Evolutionary conservation across 306 rosid genomes (phyloP), one percentile per base, ranked within the genome.

Genomic region (Purshia tridentata): DNA sequence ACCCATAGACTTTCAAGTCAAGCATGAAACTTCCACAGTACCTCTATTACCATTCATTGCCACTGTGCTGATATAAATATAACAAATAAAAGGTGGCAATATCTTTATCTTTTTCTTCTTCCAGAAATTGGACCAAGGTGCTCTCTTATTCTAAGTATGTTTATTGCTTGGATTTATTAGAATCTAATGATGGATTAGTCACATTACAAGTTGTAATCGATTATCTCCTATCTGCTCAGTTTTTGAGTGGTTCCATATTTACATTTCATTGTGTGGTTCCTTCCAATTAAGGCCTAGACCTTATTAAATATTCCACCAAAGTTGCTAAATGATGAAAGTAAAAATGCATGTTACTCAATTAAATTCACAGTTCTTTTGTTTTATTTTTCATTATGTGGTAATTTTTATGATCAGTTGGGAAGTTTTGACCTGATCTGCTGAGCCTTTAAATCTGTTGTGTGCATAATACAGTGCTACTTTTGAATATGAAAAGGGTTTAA

Each of bases 401-500:
- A 2, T 23, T 18, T 53, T 4, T 50, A 67, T 11, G 13, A 53
- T 60, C 8, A 2, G 42, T 60, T 9, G 8, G 59, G 23, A 54
- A 42, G 16, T 62, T 73, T 46, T 70, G 73, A 77, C 61, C 41
- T 80, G 53, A 40, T n/a, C 50, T 56, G 60, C 53, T 74, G 67
- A 85, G 72, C 59, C 46, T 70, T 62, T 70, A 10, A 57, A 69
- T 73, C 65, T 81, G 44, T 73, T 48, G 44, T 51, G 20, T 84
- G 62, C 54, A 70, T 67, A 67, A 56, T 65, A 56, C 78, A 94
- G 97, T 52, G 79, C 76, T 57, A 82, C 82, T 40, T 94, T 94
- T 59, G 91, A 89, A 74, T 80, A 84, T 41, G 96, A 94, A 71
- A 94, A 91, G 78, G 81, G 79, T 74, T 73, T 67, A 72, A 94